Evolutionary conservation across 441 rosid species (phyloP), one percentile per base, ranked within the genome.

Genomic region (Adansonia rubrostipa): DNA sequence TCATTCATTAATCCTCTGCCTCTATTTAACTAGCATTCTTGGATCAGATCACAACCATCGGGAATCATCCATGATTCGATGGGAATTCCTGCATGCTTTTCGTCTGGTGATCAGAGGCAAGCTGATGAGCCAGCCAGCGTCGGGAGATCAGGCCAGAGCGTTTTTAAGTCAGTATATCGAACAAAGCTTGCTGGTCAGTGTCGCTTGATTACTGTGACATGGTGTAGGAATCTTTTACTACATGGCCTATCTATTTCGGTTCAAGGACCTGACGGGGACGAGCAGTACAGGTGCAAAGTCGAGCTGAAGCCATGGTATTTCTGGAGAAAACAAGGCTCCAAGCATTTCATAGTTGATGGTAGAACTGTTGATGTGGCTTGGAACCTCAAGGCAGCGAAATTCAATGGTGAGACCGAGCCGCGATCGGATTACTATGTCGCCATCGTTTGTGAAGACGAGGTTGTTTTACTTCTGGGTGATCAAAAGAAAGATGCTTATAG

Each of bases 241-340:
- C 97, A 92, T 68, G 94, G 94, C 47, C 87, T 93, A 6, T 93
- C 92, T 10, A 84, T 96, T 76, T 89, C 94, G 28, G 91, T 96
- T 50, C 86, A 87, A 69, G 87, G 90, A 19, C 75, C 87, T 13
- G 57, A 82, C 6, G 88, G 87, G 24, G 83, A 85, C 10, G 88
- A 89, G 19, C 86, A 84, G 28, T 80, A 88, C 36, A 85, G 82
- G 42, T 93, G 96, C 87, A 96, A 92, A 73, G 84, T 92, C 40
- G 97, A 96, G 77, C 85, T 92, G 44, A 96, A 92, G 87, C 97
- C 95, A 15, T 93, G 98, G 99, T 88, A 84, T 75, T 96, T 93
- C 76, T 93, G 98, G 98, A 90, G 92, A 81, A 94, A 94, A 87
- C 93, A 93, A 83, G 99, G 98, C 0, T 88, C 87, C 48, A 94